Evolutionary conservation across 176 grass and related monocot species (phyloP), one percentile per base, ranked within the genome.

Genomic region (Oropetium thomaeum): DNA sequence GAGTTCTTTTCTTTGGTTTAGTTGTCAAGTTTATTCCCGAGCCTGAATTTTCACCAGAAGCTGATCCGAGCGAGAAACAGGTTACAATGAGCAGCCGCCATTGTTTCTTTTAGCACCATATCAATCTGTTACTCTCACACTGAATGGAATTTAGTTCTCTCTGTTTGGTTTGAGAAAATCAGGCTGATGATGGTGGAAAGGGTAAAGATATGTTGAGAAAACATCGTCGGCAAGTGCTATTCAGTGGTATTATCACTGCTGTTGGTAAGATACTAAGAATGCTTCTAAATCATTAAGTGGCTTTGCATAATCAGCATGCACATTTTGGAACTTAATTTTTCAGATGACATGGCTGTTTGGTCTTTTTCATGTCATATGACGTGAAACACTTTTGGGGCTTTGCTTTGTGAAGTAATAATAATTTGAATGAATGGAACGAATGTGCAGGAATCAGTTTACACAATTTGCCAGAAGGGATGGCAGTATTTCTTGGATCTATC

Each of bases 401-500:
- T 76, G 57, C 64, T 80, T 70, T 1, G 42, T 78, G 67, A 71
- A 34, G 1, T 43, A 59, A 34, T 64, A 74, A 31, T 32, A 6
- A 39, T 73, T 74, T 77, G 54, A 72, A 20, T 77, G 53, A 29
- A 1, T 79, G 81, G 34, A 79, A 82, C 74, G 62, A 43, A 78
- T 87, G 53, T 81, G 58, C 82, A 98, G 91, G 95, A 70, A 92
- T 98, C 48, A 82, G 84, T 81, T 89, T 98, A 79, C 95, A 98
- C 58, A 94, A 98, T 74, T 82, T 98, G 73, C 95, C 95, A 48
- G 91, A 98, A 75, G 95, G 95, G 20, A 98, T 98, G 91, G 91
- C 89, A 10, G 86, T 92, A 54, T 98, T 98, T 92, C 81, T 98
- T 86, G 95, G 95, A 75, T 92, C 95, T 60, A 83, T 92, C 20